Conservation (phyloP, 2,329 filamentous ascomycete species). For the Fusarium floridanum region DNA sequence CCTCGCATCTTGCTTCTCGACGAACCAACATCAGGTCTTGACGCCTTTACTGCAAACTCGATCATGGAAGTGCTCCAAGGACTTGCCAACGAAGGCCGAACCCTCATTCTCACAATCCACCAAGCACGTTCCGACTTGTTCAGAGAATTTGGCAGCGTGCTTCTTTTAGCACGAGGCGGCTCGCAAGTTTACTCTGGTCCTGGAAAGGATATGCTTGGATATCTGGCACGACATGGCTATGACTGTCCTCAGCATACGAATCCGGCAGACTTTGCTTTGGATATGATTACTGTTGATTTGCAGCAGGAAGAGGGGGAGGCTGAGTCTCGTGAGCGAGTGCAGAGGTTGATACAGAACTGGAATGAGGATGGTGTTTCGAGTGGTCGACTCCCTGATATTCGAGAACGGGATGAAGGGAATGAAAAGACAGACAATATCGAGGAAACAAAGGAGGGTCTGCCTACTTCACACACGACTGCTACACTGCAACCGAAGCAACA, state of each 20-base stretch:
- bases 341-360: slow-evolving; percentile 72
- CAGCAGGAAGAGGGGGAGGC: slow-evolving; percentile 74
- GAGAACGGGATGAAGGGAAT: slow-evolving; percentile 46
- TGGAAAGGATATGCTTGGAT: slow-evolving; percentile 72
- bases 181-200: slow-evolving; percentile 75
- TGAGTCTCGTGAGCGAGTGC: slow-evolving; percentile 72
- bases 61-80: slow-evolving; percentile 81
- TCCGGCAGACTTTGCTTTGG: slow-evolving; percentile 82
- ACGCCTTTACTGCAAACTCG: slow-evolving; percentile 82
- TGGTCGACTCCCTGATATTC: slow-evolving; percentile 45
- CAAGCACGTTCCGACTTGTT: slow-evolving; percentile 82
- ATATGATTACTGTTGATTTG: slow-evolving; percentile 81
- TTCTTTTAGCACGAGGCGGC: slow-evolving; percentile 78
- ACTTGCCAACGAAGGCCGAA: slow-evolving; percentile 79
- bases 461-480: background rate
- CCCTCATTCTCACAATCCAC: slow-evolving; percentile 82
- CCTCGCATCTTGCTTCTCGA: slow-evolving; percentile 80
- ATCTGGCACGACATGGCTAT: slow-evolving; percentile 72
- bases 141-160: slow-evolving; percentile 76
- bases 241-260: slow-evolving; percentile 78
- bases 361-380: slow-evolving; percentile 26
- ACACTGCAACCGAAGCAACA: background rate
- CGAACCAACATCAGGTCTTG: slow-evolving; percentile 81
- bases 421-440: slow-evolving; percentile 21
- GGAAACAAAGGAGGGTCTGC: background rate